Evolutionary conservation across 768 basidiomycete genomes (phyloP), one percentile per base, ranked within the genome.

Genomic region (Leccinellum albellum): DNA sequence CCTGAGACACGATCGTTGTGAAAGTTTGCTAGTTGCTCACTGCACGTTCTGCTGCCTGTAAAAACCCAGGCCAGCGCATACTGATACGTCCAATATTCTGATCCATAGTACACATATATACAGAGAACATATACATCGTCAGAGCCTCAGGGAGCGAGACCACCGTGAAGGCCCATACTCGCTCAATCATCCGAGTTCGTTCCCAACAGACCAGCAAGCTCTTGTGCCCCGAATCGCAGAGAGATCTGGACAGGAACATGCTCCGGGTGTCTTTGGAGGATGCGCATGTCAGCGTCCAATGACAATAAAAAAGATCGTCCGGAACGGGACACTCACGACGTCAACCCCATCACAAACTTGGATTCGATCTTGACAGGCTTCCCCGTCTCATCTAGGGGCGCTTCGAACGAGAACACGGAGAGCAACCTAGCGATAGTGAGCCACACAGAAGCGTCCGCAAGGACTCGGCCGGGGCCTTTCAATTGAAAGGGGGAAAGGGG

Each of bases 381-480:
- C 6, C 57, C 57, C 3, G 26, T 17, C 8, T 47, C 54, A 4
- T 58, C 54, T 28, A 58, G 54, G 2, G 58, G 58, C 7, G 58
- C 44, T 26, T 37, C 35, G 33, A 58, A 58, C 12, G 58, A 56
- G 26, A 56, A 58, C 29, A 47, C 35, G 6, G 58, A 32, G 26
- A 56, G 58, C 20, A 57, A 14, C 31, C 32, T 59, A 23, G 14
- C 55, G 2, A 57, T 26, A 14, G 42, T 54, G n/a, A 32, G 45
- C 55, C 50, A 59, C 17, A 57, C 1, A 17, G 55, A 59, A 14
- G 28, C 4, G 4, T 58, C 58, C 10, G 50, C 58, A 20, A 59
- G 35, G 4, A n/a, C 26, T 3, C 45, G 42, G 23, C 58, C 57
- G 13, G 45, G 53, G 17, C 57, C 57, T 58, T 51, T 50, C 54